Conservation (phyloP, 2,329 filamentous ascomycete species). For the Hypoxylon sp. region DNA sequence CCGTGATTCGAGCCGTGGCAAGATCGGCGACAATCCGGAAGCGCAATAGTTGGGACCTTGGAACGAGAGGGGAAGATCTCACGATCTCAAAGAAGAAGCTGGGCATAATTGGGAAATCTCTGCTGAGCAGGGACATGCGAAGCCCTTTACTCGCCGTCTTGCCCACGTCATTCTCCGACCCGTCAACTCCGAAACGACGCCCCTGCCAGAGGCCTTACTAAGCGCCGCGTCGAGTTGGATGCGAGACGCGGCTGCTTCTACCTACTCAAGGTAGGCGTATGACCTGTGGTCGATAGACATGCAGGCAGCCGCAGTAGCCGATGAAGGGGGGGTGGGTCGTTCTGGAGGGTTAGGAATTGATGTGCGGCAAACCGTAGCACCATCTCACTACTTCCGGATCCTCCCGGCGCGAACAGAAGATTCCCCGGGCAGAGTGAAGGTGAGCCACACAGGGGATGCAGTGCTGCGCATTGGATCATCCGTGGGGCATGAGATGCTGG, state of each 20-base stretch:
- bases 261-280: conserved; percentile 16
- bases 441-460: conserved; percentile 31
- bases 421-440: conserved; percentile 35
- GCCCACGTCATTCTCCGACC: conserved; percentile 37
- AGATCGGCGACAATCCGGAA: conserved; percentile 41
- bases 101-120: conserved; percentile 42
- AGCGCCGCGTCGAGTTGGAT: conserved; percentile 45
- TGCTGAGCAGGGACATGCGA: conserved; percentile 44
- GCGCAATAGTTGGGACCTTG: conserved; percentile 40
- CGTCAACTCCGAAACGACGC: conserved; percentile 23
- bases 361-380: conserved; percentile 40
- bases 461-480: conserved; percentile 31
- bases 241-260: conserved; percentile 20
- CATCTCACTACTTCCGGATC: conserved; percentile 45
- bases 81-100: conserved; percentile 44
- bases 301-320: conserved; percentile 22
- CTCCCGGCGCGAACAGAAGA: conserved; percentile 31
- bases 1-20: conserved; percentile 40
- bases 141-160: conserved; percentile 45
- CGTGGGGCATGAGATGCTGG: conserved; percentile 44
- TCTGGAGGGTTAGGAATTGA: conserved; percentile 34
- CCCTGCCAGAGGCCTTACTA: conserved; percentile 36
- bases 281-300: conserved; percentile 11
- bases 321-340: conserved; percentile 25
- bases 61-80: conserved; percentile 44